A percentile compares a stretch with the other conserved stretches of the same genome.
phyloP scores from a whole-genome alignment of 495 filamentous ascomycete genomes.

The Neurospora sp. region DNA sequence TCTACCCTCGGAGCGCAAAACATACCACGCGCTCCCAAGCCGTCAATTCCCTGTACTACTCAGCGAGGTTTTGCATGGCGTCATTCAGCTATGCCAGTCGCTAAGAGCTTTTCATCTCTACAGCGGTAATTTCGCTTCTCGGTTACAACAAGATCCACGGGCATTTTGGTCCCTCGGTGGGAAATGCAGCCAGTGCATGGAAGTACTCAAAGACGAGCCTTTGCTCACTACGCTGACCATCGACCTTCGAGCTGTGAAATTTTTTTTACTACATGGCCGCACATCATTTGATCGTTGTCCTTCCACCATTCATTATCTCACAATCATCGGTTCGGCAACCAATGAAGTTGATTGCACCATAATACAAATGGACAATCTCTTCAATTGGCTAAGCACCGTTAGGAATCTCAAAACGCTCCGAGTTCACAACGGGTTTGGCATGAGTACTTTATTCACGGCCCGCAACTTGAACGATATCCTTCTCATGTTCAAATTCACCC shows the following conservation, averaged over 20 bases:
- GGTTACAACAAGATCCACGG: not conserved
- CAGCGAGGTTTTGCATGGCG: not conserved
- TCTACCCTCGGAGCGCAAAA: not conserved
- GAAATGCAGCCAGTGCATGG: not conserved
- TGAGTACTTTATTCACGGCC: rapidly evolving
- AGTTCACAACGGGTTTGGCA: not conserved
- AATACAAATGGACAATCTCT: too few species aligned
- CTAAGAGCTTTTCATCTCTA: not conserved
- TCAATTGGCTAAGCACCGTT: not conserved
- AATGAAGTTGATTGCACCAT: too few species aligned
- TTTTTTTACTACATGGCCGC: too few species aligned
- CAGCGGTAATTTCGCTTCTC: too few species aligned
- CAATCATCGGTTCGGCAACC: not conserved
- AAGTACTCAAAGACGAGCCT: not conserved
- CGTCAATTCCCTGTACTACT: not conserved
- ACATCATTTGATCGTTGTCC: not conserved
- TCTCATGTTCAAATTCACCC: not conserved
- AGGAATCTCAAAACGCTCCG: not conserved
- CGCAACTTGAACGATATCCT: not conserved
- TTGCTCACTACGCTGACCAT: not conserved
- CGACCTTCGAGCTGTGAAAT: not conserved
- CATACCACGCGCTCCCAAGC: not conserved
- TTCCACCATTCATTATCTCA: not conserved
- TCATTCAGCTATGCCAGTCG: not conserved
- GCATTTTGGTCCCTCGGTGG: not conserved